Conservation (phyloP, 2,329 filamentous ascomycete species). For the Cladosporium sp. region DNA sequence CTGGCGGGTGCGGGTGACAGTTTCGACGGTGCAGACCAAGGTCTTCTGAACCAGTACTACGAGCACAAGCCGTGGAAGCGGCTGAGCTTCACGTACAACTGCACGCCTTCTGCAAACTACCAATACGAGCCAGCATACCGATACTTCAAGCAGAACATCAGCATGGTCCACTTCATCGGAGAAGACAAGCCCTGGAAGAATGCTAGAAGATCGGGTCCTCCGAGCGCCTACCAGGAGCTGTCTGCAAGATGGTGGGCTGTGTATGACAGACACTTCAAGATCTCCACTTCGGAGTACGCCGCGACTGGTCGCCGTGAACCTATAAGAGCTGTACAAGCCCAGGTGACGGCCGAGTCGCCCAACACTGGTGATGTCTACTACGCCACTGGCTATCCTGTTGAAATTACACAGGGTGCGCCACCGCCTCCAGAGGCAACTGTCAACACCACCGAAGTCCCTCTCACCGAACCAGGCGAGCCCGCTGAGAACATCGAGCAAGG, state of each 20-base stretch:
- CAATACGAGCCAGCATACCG: slow-evolving; percentile 94
- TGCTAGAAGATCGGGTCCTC: slow-evolving; percentile 40
- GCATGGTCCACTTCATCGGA: slow-evolving; percentile 91
- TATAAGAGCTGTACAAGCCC: slow-evolving; percentile 14
- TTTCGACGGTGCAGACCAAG: slow-evolving; percentile 96
- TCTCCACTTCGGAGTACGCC: slow-evolving; percentile 22
- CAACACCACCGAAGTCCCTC: slow-evolving; percentile 37
- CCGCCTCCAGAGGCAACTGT: slow-evolving; percentile 27
- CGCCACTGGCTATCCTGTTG: slow-evolving; percentile 24
- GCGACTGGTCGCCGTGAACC: slow-evolving; percentile 15
- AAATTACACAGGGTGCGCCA: slow-evolving; percentile 19
- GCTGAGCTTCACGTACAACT: slow-evolving; percentile 93
- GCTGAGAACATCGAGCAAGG: slow-evolving; percentile 42
- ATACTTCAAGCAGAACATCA: slow-evolving; percentile 87
- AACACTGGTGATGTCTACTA: slow-evolving; percentile 12
- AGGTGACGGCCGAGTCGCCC: slow-evolving; percentile 3
- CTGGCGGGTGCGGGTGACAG: slow-evolving; percentile 84
- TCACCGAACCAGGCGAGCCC: slow-evolving; percentile 39
- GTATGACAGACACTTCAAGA: slow-evolving; percentile 78
- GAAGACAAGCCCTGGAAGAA: slow-evolving; percentile 76
- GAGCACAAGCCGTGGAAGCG: slow-evolving; percentile 70
- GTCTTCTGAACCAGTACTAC: slow-evolving; percentile 92
- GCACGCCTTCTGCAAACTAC: slow-evolving; percentile 93
- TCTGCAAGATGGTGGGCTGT: slow-evolving; percentile 88
- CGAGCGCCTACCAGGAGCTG: slow-evolving; percentile 74